phyloP scores from a whole-genome alignment of 2,329 filamentous ascomycete genomes.

The Sphaerulina vaccinii region DNA sequence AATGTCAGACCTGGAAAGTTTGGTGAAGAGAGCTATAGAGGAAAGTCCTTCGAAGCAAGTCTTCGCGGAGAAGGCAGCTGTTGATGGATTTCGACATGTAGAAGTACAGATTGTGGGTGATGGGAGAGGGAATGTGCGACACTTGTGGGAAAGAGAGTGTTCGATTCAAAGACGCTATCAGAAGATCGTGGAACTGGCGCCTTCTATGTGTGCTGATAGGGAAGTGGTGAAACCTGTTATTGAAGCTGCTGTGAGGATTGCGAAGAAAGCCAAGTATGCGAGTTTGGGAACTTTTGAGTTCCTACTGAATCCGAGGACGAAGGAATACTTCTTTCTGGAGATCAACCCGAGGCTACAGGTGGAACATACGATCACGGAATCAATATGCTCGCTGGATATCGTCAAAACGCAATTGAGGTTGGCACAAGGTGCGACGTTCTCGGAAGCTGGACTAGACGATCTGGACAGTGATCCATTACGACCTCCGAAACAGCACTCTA shows the following conservation, averaged over 20 bases:
- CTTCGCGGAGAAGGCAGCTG: constrained; percentile 62
- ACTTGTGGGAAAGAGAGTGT: constrained; percentile 62
- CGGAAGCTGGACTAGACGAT: constrained; percentile 30
- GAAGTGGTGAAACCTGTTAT: constrained; percentile 51
- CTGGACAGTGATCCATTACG: constrained; percentile 35
- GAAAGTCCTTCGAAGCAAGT: constrained; percentile 60
- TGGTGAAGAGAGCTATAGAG: constrained; percentile 52
- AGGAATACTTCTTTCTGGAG: constrained; percentile 59
- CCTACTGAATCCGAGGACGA: constrained; percentile 51
- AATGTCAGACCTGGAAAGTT: constrained; percentile 46
- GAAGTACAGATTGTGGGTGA: constrained; percentile 63
- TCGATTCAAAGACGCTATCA: constrained; percentile 61
- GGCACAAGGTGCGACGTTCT: constrained; percentile 50
- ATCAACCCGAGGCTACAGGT: constrained; percentile 62
- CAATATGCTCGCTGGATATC: constrained; percentile 54
- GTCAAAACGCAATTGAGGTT: constrained; percentile 56
- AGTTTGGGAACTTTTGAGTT: constrained; percentile 67
- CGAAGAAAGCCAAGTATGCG: constrained; percentile 52
- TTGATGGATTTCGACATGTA: constrained; percentile 61
- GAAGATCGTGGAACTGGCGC: constrained; percentile 61
- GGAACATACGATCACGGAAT: constrained; percentile 62
- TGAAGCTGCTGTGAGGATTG: constrained; percentile 55
- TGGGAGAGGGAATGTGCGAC: constrained; percentile 51
- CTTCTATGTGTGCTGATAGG: constrained; percentile 51
- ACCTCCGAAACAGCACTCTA: constrained; percentile 47